Evolutionary conservation across 2,329 filamentous ascomycete species (phyloP), one percentile per base, ranked within the genome.

Genomic region (Chaetomiaceae sp.): DNA sequence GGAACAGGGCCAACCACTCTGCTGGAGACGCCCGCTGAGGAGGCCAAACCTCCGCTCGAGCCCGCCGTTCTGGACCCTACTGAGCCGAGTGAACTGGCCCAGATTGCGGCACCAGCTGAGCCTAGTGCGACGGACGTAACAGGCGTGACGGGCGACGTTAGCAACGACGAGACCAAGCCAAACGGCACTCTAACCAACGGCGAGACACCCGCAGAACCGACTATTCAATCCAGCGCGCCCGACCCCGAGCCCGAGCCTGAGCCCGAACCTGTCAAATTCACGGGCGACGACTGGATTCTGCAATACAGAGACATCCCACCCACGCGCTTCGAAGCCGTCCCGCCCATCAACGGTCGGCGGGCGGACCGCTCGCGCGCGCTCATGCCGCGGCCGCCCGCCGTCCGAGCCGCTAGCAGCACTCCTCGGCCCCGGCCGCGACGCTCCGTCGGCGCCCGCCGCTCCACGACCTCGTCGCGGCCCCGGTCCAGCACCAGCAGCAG

Each of bases 321-420:
- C 0, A 80, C 73, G 2, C 78, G 87, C 27, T 94, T 88, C 62
- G 84, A 89, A 57, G 79, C 93, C 33, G 91, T 86, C 58, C 88
- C 88, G 8, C 78, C 84, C 0, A 67, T 85, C 8, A 68, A 68
- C 10, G 66, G 66, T 42, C 72, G 77, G 18, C 70, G 76, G 6
- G 60, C 65, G 14, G 73, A 73, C 36, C 68, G 75, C 14, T 60
- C 68, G 10, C 69, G 75, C 17, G 60, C 65, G 17, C 67, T 64
- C 7, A 65, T 70, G 3, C 61, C 62, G 32, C 66, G 73, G 17
- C 63, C 70, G 3, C 58, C 68, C 3, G 55, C 56, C 1, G 50
- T 62, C 1, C 68, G 70, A 11, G 62, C 65, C 9, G 52, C 57
- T 42, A 63, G 62, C 53, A 63, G 61, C 51, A 55, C 58, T 52